Evolutionary conservation across 108 stramenopile genomes (phyloP), one percentile per base, ranked within the genome.

Genomic region (Cyclostephanos tholiformis): DNA sequence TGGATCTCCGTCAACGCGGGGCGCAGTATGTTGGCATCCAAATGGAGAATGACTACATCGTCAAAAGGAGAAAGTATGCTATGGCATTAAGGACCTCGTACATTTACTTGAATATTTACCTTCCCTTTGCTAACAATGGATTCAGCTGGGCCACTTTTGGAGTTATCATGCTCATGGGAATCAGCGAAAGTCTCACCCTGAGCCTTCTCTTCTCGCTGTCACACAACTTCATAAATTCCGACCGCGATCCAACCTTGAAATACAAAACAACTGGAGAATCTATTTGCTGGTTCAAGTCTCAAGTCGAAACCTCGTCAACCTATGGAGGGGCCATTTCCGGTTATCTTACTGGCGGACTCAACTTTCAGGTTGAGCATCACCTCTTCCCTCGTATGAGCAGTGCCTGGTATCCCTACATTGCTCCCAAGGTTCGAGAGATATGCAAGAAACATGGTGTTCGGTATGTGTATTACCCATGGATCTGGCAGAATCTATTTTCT

Each of bases 351-450:
- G 97, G 97, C 20, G 95, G 95, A 50, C 85, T 97, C 59, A 97
- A 97, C 82, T 95, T 95, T 72, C 97, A 97, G 71, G 88, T 96
- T 26, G 97, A 97, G 80, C 97, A 97, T 72, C 97, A 97, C 73
- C 76, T 97, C 76, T 97, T 96, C 75, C 97, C 97, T 22, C 84
- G 97, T 27, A 93, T 97, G 92, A 81, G 77, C 58, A 86, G 84
- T 17, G 91, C 95, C 39, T 97, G 97, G 96, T 99, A 98, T 78
- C 99, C 99, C 0, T 94, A 84, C 79, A 99, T 99, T 82, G 97
- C 99, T 9, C 98, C 97, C 9, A 97, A 85, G 43, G 98, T 99
- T 72, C 89, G 95, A 43, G 83, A 89, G 68, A 82, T 97, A 39
- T 98, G 98, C 86, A 75, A 88, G 80, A 95, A 98, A 81, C 93